A percentile compares a stretch with the other conserved stretches of the same genome.
phyloP scores from a whole-genome alignment of 768 basidiomycete genomes.

The Boletales sp. region DNA sequence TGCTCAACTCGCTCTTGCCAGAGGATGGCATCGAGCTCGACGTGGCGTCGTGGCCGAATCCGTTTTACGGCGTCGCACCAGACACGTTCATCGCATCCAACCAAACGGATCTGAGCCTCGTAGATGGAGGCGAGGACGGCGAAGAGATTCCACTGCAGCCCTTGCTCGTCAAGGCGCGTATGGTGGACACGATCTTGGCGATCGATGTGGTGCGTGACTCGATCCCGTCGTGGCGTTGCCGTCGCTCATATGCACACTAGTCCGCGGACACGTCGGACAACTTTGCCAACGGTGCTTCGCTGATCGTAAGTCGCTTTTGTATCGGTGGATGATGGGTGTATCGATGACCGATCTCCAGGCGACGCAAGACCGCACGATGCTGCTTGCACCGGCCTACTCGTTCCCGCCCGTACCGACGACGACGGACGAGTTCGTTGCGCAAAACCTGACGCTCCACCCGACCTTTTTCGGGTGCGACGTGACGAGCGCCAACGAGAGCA shows the following conservation, averaged over 20 bases:
- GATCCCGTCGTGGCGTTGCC: background rate
- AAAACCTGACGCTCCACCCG: constrained; percentile 35
- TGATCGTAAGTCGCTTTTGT: constrained; percentile 20
- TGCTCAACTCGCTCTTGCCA: constrained; percentile 20
- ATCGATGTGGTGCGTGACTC: constrained; percentile 38
- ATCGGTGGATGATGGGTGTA: background rate
- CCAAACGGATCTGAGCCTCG: constrained; percentile 31
- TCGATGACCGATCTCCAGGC: constrained; percentile 11
- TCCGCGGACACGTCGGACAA: constrained; percentile 8
- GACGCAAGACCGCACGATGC: constrained; percentile 37
- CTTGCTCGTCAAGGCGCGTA: constrained; percentile 43
- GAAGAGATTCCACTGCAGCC: constrained; percentile 48
- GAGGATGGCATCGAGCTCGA: constrained; percentile 27
- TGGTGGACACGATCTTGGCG: constrained; percentile 47
- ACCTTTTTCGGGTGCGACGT: constrained; percentile 47
- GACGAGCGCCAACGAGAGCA: constrained; percentile 23
- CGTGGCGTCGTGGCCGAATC: constrained; percentile 34
- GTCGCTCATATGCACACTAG: background rate
- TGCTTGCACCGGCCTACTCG: constrained; percentile 32
- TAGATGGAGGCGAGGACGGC: constrained; percentile 43
- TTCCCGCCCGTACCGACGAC: constrained; percentile 31
- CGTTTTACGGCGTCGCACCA: constrained; percentile 35
- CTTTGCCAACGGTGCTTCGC: constrained; percentile 23
- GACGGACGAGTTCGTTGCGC: constrained; percentile 28
- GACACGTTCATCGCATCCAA: constrained; percentile 32